Conservation (phyloP, 2,329 filamentous ascomycete species). For the Amauroascus niger region DNA sequence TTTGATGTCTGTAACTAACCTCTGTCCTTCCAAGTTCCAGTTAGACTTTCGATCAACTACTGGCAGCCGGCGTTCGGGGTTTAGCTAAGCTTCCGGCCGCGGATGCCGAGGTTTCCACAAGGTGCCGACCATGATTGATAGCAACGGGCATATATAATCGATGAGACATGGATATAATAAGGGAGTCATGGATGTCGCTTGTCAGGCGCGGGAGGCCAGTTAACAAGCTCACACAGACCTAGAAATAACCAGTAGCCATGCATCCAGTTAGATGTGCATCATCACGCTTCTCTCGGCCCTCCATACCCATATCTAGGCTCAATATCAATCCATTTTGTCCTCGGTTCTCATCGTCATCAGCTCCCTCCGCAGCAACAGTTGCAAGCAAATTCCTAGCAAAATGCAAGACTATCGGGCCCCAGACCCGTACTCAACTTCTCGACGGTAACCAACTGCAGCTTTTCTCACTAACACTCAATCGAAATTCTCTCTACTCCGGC, state of each 20-base stretch:
- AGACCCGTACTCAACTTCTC: slow-evolving; percentile 43
- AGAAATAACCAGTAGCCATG: background rate
- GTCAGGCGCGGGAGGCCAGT: background rate
- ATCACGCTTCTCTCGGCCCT: background rate
- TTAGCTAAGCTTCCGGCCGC: background rate
- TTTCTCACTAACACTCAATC: slow-evolving; percentile 49
- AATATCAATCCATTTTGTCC: background rate
- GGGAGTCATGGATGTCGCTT: background rate
- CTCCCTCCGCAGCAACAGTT: slow-evolving; percentile 25
- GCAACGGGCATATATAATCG: background rate
- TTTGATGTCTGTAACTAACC: slow-evolving; percentile 16
- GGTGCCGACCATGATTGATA: background rate
- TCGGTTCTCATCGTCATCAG: background rate
- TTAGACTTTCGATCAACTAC: background rate
- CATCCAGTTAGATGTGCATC: background rate
- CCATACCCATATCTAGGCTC: background rate
- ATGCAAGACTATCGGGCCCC: slow-evolving; percentile 35
- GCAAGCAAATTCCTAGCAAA: slow-evolving; percentile 36
- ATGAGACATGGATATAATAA: background rate
- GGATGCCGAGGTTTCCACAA: slow-evolving; percentile 3
- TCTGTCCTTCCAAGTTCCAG: background rate
- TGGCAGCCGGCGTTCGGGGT: background rate
- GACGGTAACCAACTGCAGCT: slow-evolving; percentile 57
- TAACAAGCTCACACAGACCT: background rate
- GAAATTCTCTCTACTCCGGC: slow-evolving; percentile 36